A percentile compares a stretch with the other conserved stretches of the same genome.
These are phyloP conservation scores for Pinus taeda DNA, from an alignment of 75 land plant species.

Conservation along the genomic window DNA sequence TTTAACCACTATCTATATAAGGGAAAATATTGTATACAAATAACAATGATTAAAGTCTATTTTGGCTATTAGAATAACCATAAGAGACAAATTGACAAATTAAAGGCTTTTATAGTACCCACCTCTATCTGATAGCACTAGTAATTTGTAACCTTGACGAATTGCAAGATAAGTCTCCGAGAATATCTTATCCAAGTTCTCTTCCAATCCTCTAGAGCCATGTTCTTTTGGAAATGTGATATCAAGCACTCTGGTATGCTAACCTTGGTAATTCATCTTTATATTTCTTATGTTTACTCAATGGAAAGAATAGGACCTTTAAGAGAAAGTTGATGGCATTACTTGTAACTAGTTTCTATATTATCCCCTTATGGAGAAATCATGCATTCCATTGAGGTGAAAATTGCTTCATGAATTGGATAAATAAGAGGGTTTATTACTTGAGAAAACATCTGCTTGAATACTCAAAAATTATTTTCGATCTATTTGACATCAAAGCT, in stretches of 20 bases:
- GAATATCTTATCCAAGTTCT: conserved; percentile 89
- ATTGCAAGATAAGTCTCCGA: conserved; percentile 82
- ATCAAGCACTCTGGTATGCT: too few species aligned
- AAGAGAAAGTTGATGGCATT: too few species aligned
- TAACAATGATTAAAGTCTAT: too few species aligned
- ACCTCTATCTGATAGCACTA: conserved; percentile 98
- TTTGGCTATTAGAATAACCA: too few species aligned
- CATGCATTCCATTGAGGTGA: conserved; percentile 99
- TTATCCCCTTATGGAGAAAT: conserved; percentile 98
- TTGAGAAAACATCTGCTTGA: conserved; percentile 99
- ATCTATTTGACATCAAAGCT: conserved; percentile 89
- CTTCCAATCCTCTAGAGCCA: conserved; percentile 83
- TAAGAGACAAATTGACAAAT: too few species aligned
- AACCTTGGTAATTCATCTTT: too few species aligned
- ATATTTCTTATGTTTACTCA: too few species aligned
- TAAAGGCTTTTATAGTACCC: background rate
- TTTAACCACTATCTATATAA: background rate
- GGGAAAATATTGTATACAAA: background rate
- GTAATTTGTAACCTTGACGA: conserved; percentile 67
- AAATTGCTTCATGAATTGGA: conserved; percentile 23
- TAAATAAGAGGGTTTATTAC: conserved; percentile 87
- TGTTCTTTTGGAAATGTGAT: conserved; percentile 17
- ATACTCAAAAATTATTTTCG: conserved; percentile 88
- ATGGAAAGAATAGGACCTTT: too few species aligned
- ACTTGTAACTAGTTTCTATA: conserved; percentile 87